Evolutionary conservation across 345 rosid genomes (phyloP).

Genomic region (sweet orange (Citrus sinensis)): DVS_A1.0 CM039168.1:3102001-3102500

Average conservation of each 20-base stretch:
- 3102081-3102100: conserved; percentile 31
- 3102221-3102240: conserved; percentile 60
- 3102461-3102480: conserved; percentile 5
- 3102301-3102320: background rate
- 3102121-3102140: conserved; percentile 52
- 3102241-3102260: conserved; percentile 83
- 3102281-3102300: conserved; percentile 8
- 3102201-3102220: conserved; percentile 54
- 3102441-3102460: background rate
- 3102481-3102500: conserved; percentile 58
- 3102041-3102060: conserved; percentile 16
- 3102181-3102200: conserved; percentile 63
- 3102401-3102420: background rate
- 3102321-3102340: background rate
- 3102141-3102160: conserved; percentile 93
- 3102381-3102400: background rate
- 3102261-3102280: conserved; percentile 81
- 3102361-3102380: background rate
- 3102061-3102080: conserved; percentile 74
- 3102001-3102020: background rate
- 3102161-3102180: conserved; percentile 60
- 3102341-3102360: background rate
- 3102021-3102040: conserved; percentile 4
- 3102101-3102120: conserved; percentile 47
- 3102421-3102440: background rate